Evolutionary conservation across 2,329 filamentous ascomycete genomes (phyloP).

Genomic region (Pseudofabraea citricarpa): DNA sequence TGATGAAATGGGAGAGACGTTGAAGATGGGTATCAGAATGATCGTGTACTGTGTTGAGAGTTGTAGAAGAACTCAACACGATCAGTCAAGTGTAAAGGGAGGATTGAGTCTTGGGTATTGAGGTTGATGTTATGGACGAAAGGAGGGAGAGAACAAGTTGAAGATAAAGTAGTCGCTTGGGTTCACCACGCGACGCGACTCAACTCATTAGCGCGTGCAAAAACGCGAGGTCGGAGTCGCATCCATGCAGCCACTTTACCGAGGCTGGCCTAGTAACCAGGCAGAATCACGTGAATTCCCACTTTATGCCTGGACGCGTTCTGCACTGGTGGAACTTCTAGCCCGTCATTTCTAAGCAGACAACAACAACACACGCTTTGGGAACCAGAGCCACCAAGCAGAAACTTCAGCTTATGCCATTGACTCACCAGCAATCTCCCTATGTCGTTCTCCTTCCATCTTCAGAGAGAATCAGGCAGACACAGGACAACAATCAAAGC

Average conservation of each 20-base stretch:
- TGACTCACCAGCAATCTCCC: too few relatives aligned
- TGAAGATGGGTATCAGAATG: conserved; percentile 2
- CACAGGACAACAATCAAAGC: too few relatives aligned
- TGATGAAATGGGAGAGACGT: too few relatives aligned
- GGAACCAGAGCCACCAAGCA: too few relatives aligned
- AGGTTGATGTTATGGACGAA: conserved; percentile 6
- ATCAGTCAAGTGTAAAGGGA: conserved; percentile 6
- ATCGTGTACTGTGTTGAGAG: conserved; percentile 4
- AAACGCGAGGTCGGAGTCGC: neutral
- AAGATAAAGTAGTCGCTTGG: conserved; percentile 6
- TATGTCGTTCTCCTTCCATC: too few relatives aligned
- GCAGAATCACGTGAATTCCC: neutral
- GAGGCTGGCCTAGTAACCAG: neutral
- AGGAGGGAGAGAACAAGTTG: conserved; percentile 3
- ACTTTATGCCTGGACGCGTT: too few relatives aligned
- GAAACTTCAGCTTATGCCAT: too few relatives aligned
- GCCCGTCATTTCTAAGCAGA: too few relatives aligned
- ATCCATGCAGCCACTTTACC: neutral
- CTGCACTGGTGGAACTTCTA: too few relatives aligned
- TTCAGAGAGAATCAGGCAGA: too few relatives aligned
- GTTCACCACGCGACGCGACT: neutral
- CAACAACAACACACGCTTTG: too few relatives aligned
- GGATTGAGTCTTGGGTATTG: neutral
- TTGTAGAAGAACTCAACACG: conserved; percentile 5
- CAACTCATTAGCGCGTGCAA: neutral